Conservation (phyloP, 2,329 filamentous ascomycete genomes). For the Paraconiothyrium brasiliense region DNA sequence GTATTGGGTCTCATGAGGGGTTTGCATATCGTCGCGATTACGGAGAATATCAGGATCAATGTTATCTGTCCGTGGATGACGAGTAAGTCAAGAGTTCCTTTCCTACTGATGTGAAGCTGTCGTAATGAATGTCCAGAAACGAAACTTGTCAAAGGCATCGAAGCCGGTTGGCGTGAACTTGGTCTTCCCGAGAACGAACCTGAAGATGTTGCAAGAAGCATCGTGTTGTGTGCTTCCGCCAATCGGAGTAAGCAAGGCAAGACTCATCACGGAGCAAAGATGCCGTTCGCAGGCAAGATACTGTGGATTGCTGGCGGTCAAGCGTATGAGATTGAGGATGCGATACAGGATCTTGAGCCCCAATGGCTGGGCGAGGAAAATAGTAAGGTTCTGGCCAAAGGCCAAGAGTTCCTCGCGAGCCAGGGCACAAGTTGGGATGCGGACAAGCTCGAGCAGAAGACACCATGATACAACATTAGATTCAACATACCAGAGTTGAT, state of each 20-base stretch:
- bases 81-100: constrained; percentile 22
- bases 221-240: constrained; percentile 32
- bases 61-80: constrained; percentile 41
- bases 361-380: constrained; percentile 36
- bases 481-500: neutral
- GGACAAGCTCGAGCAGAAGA: constrained; percentile 23
- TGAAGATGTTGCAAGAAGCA: constrained; percentile 32
- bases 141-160: constrained; percentile 29
- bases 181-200: constrained; percentile 32
- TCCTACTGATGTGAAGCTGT: neutral
- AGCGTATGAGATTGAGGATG: constrained; percentile 37
- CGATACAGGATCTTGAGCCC: constrained; percentile 32
- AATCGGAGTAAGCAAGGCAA: constrained; percentile 23
- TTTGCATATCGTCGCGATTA: constrained; percentile 25
- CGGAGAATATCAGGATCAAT: constrained; percentile 30
- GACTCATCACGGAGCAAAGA: constrained; percentile 26
- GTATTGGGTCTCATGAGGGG: constrained; percentile 35
- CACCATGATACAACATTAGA: neutral
- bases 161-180: constrained; percentile 26
- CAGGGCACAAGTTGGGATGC: constrained; percentile 27
- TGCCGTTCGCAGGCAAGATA: constrained; percentile 34
- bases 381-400: constrained; percentile 31
- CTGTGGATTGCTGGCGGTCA: constrained; percentile 33
- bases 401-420: constrained; percentile 27
- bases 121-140: constrained; percentile 17